phyloP scores from a whole-genome alignment of 148 eudicot genomes.

The Rhododendron henanense region DNA sequence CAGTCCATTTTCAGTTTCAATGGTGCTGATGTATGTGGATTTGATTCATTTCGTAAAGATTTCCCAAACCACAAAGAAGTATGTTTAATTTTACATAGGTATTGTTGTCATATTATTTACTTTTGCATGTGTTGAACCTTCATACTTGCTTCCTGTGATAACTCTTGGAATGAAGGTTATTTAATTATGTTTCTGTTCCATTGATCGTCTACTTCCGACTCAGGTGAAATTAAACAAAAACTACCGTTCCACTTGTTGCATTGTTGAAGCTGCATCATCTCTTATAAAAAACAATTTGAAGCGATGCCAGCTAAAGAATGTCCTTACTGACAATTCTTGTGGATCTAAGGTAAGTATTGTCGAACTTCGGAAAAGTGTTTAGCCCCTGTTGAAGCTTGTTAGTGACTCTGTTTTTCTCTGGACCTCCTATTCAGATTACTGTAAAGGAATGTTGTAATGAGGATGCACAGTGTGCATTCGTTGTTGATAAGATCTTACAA shows the following conservation, averaged over 20 bases:
- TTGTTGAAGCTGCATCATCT: conserved; percentile 89
- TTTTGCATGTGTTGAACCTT: not conserved
- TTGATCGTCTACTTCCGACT: conserved; percentile 3
- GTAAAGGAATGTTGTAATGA: conserved; percentile 83
- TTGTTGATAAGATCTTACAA: conserved; percentile 86
- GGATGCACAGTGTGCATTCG: conserved; percentile 82
- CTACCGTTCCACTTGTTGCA: conserved; percentile 89
- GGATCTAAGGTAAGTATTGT: conserved; percentile 62
- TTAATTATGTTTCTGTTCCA: conserved; percentile 4
- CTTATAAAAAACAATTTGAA: conserved; percentile 64
- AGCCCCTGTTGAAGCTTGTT: not conserved
- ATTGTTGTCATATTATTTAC: not conserved
- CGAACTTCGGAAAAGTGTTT: not conserved
- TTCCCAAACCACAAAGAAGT: conserved; percentile 82
- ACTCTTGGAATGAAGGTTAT: not conserved
- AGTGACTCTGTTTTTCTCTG: conserved; percentile 9
- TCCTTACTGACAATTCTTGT: conserved; percentile 68
- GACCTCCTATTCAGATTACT: conserved; percentile 42
- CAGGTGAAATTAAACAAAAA: conserved; percentile 74
- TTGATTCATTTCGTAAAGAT: conserved; percentile 89
- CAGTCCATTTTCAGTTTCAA: conserved; percentile 95
- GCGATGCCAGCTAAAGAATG: conserved; percentile 56
- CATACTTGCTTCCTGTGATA: not conserved
- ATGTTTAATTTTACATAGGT: conserved; percentile 9
- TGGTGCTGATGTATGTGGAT: conserved; percentile 86